A percentile compares a stretch with the other conserved stretches of the same genome.
phyloP scores from a whole-genome alignment of 257 asterid species.

The Penstemon barbatus region DNA sequence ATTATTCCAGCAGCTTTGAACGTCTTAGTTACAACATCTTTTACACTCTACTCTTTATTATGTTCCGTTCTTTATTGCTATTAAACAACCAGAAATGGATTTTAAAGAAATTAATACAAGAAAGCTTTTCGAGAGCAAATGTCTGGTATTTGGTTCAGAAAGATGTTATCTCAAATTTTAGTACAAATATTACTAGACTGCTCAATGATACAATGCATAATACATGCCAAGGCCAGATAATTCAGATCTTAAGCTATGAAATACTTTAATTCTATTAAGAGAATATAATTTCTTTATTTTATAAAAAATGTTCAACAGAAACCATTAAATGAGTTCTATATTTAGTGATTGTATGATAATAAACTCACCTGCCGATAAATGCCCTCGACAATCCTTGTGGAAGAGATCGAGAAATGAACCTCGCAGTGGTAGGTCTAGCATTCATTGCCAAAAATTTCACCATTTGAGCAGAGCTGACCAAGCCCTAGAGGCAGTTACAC shows the following conservation, averaged over 20 bases:
- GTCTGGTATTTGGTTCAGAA: conserved; percentile 16
- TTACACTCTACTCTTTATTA: neutral
- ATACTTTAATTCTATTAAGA: conserved; percentile 2
- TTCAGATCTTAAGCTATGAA: neutral
- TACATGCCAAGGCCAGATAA: conserved; percentile 12
- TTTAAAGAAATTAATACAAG: neutral
- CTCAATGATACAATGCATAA: neutral
- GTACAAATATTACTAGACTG: neutral
- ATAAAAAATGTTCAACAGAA: neutral
- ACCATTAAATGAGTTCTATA: neutral
- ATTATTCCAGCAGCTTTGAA: neutral
- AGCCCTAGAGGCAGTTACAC: conserved; percentile 59
- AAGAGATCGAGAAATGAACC: conserved; percentile 82
- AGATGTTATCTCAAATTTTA: conserved; percentile 3
- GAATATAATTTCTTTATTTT: neutral
- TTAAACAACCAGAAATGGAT: conserved; percentile 4
- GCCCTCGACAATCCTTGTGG: conserved; percentile 89
- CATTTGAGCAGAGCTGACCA: conserved; percentile 96
- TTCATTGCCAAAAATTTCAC: conserved; percentile 74
- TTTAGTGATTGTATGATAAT: neutral
- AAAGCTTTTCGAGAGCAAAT: neutral
- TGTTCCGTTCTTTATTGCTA: neutral
- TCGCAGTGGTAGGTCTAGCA: conserved; percentile 91
- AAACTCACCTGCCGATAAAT: conserved; percentile 81
- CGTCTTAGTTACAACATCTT: neutral